Percentiles rank a stretch among this genome's conserved stretches.
phyloP scores from a whole-genome alignment of 768 basidiomycete genomes.

The Asterophora parasitica region DNA sequence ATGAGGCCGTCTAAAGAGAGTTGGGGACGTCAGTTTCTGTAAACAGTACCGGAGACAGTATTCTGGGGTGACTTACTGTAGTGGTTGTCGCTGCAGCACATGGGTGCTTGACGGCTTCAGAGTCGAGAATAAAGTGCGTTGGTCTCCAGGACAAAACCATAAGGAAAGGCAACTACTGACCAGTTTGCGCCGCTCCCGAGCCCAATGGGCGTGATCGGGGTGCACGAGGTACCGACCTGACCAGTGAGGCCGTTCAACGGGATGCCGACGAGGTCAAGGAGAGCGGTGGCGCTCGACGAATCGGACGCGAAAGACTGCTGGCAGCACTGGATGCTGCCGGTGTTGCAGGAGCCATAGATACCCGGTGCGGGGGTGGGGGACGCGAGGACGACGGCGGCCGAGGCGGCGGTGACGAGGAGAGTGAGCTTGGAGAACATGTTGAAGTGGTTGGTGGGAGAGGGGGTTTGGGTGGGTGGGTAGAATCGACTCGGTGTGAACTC shows the following conservation, averaged over 20 bases:
- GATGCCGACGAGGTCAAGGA: slow-evolving; percentile 6
- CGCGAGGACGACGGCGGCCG: not conserved
- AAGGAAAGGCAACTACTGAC: not conserved
- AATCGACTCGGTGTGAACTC: too few relatives aligned
- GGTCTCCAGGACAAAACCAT: not conserved
- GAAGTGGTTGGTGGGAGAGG: not conserved
- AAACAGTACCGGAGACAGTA: not conserved
- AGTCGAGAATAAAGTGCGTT: not conserved
- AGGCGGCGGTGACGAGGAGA: not conserved
- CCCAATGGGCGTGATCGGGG: slow-evolving; percentile 5
- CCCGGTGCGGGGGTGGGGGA: not conserved
- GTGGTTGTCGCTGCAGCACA: slow-evolving; percentile 5
- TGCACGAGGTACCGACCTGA: slow-evolving; percentile 4
- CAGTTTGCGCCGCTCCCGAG: slow-evolving; percentile 1
- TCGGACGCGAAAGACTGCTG: not conserved
- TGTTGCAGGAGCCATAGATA: slow-evolving; percentile 4
- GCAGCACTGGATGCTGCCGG: slow-evolving; percentile 6
- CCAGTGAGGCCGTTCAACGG: not conserved
- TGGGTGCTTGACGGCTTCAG: not conserved
- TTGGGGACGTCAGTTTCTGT: not conserved
- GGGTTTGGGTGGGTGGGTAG: too few relatives aligned
- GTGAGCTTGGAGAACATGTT: not conserved
- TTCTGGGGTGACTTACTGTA: not conserved
- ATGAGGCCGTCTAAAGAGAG: slow-evolving; percentile 1
- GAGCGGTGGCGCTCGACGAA: not conserved